Evolutionary conservation across 2,329 filamentous ascomycete species (phyloP).

Genomic region (Geosmithia flava): DNA sequence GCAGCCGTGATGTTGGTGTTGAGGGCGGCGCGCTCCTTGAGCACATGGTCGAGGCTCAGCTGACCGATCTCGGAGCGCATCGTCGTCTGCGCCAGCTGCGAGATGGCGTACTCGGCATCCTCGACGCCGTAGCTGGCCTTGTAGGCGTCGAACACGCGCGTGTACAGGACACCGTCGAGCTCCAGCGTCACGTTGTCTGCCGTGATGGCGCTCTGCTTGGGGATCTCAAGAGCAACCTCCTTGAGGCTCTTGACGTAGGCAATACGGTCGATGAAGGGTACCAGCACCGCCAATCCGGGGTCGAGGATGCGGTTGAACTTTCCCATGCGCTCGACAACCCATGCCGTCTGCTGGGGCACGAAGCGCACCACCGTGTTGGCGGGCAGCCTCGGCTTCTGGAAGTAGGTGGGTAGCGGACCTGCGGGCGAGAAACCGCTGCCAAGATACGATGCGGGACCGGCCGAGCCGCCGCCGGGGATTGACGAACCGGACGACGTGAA

Average conservation of each 20-base stretch:
- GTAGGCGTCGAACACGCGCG: slow-evolving; percentile 92
- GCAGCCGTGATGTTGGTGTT: slow-evolving; percentile 98
- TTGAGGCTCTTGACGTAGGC: slow-evolving; percentile 97
- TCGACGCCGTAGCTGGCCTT: slow-evolving; percentile 93
- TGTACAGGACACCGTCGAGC: slow-evolving; percentile 91
- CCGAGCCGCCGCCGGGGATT: background rate
- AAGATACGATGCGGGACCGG: background rate
- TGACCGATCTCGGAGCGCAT: slow-evolving; percentile 99
- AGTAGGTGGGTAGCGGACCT: slow-evolving; percentile 54
- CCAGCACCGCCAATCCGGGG: slow-evolving; percentile 77
- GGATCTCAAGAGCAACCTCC: slow-evolving; percentile 92
- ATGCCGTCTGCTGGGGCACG: slow-evolving; percentile 98
- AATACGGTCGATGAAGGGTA: slow-evolving; percentile 89
- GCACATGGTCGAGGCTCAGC: slow-evolving; percentile 87
- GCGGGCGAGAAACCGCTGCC: slow-evolving; percentile 1
- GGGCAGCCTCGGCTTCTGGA: slow-evolving; percentile 62
- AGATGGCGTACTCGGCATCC: slow-evolving; percentile 97
- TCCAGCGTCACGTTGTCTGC: slow-evolving; percentile 97
- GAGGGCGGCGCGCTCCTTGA: slow-evolving; percentile 90
- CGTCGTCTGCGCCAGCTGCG: slow-evolving; percentile 92
- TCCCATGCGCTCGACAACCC: slow-evolving; percentile 99
- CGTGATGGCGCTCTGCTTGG: slow-evolving; percentile 93
- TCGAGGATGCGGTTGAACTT: slow-evolving; percentile 90
- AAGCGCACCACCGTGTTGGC: slow-evolving; percentile 93
- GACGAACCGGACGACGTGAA: background rate